Evolutionary conservation across 192 early-diverging fungal genomes (phyloP), one percentile per base, ranked within the genome.

Genomic region (Coemansia sp.): DNA sequence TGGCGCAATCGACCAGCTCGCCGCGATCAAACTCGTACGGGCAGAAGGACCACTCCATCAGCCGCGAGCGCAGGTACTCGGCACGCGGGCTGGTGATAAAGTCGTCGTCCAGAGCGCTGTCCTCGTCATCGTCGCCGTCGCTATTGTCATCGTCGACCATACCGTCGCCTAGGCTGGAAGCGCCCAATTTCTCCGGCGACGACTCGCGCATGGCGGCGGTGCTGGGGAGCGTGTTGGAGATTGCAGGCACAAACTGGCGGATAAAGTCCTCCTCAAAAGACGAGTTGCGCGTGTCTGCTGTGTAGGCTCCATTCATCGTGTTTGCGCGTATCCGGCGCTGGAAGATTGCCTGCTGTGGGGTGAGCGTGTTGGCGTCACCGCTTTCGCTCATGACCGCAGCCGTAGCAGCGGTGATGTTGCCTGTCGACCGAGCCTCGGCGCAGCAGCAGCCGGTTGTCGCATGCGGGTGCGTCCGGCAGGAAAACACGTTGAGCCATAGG

Each of bases 1-100:
- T 75, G 1, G 81, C 82, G 49, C 82, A 83, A 44, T 83, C 82
- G 47, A 90, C 74, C 41, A 87, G 59, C 46, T 90, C 86, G 42
- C 75, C 67, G 37, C 80, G 68, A 20, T 62, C 56, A 20, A 85
- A 64, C 41, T 83, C 81, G 61, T 83, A 82, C n/a, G 88, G 85
- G 57, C 71, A 74, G 60, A 87, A 87, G 23, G 83, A 81, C 86
- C 88, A 87, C 26, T 80, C 81, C 14, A 78, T 63, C 2, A 90
- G 53, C 50, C 67, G 68, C 17, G 34, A 51, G 26, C 81, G 83
- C n/a, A 89, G 78, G 30, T 49, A 32, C 52, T 67, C 55, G 23
- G 63, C 55, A 9, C 64, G 63, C 4, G 71, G 40, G 26, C 71
- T 55, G 45, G 20, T 47, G 27, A 66, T 58, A 43, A 74, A 74